Conservation (phyloP, 75 land plant species). For the Selaginella tamariscina region DNA sequence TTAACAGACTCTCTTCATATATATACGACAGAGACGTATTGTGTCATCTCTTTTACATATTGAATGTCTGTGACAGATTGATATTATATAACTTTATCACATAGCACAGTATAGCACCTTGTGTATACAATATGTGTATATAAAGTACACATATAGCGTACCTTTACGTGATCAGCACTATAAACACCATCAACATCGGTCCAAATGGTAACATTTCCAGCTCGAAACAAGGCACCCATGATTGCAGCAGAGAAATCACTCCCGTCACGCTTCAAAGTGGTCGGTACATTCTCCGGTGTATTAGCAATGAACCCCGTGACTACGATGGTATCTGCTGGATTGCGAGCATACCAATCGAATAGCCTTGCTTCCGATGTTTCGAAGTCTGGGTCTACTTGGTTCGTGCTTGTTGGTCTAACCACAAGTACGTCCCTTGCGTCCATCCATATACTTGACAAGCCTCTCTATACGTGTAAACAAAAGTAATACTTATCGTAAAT, state of each 20-base stretch:
- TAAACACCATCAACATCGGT: constrained; percentile 97
- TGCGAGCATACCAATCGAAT: constrained; percentile 55
- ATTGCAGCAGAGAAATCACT: constrained; percentile 99
- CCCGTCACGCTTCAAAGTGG: constrained; percentile 94
- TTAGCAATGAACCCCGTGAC: constrained; percentile 98
- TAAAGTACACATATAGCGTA: too few relatives aligned
- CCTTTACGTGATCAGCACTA: constrained; percentile 99
- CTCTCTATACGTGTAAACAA: constrained; percentile 63
- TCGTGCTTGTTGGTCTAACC: constrained; percentile 58
- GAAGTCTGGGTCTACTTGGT: constrained; percentile 92
- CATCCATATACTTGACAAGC: constrained; percentile 72
- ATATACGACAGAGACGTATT: too few relatives aligned
- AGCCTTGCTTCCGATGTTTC: constrained; percentile 54
- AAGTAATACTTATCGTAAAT: too few relatives aligned
- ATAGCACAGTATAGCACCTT: too few relatives aligned
- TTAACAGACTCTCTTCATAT: too few relatives aligned
- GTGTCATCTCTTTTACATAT: too few relatives aligned
- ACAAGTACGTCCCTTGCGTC: constrained; percentile 89
- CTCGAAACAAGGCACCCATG: constrained; percentile 67
- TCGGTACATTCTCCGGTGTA: constrained; percentile 76
- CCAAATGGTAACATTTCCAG: constrained; percentile 86
- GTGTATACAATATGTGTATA: too few relatives aligned
- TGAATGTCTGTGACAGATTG: too few relatives aligned
- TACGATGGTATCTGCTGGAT: constrained; percentile 53
- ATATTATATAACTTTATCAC: too few relatives aligned